Base-by-base conservation (phyloP, 179 eudicot genomes). In the Heliamphora pulchella region DNA sequence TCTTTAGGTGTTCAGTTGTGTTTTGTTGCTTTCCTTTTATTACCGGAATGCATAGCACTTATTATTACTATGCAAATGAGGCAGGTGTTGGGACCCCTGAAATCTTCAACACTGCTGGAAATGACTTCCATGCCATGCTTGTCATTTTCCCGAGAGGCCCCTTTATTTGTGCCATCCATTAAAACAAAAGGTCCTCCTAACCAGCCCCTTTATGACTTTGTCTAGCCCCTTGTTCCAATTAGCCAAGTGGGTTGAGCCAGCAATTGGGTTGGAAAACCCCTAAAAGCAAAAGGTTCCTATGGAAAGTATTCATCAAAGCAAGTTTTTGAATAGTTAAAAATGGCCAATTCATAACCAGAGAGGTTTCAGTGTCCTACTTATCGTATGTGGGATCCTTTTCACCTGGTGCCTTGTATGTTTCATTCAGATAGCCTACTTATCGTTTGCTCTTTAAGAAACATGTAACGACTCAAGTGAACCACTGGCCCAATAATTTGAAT, bases 11-110 rank as follows among this genome's bases (percentile, higher is more conserved):
- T 64, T 57, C 4, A 44, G 39, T 64, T 66, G 54, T 46, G 14
- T 4, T 61, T 70, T 57, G n/a, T 47, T 78, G 17, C 53, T 58
- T 67, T 71, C 53, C 14, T 47, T 81, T 41, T 55, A 41, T 65
- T 66, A 13, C 46, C 20, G 31, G 48, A 48, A 65, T n/a, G 17
- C n/a, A 20, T 14, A n/a, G 10, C 68, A 67, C 58, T 20, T 53
- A n/a, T 47, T 47, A 53, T 17, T 22, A 18, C 8, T 63, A 73
- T 51, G 8, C 15, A 17, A 66, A 74, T 41, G 58, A 80, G 67
- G 15, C 39, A 75, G 39, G 11, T 75, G 14, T 43, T 63, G 68
- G 57, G 55, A 2, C 64, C 61, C 57, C 39, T n/a, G 13, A n/a
- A 58, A 43, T 14, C 68, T 48, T 2, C 20, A n/a, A 10, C 17